phyloP scores from a whole-genome alignment of 1,284 basidiomycete species.

The Apiotrichum montevideense region DNA sequence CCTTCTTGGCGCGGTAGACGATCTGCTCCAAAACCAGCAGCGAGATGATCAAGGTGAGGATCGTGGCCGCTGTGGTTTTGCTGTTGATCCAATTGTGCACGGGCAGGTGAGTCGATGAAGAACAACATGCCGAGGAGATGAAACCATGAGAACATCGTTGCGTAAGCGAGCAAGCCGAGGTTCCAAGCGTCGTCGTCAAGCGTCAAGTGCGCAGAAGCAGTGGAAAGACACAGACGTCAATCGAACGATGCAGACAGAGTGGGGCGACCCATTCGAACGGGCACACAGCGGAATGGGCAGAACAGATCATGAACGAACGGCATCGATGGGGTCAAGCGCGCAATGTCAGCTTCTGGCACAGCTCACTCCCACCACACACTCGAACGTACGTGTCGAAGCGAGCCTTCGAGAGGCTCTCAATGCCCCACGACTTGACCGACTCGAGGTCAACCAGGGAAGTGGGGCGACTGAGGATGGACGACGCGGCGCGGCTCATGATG shows the following conservation, averaged over 20 bases:
- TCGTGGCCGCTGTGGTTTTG: conserved; percentile 41
- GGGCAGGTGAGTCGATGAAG: too few relatives aligned
- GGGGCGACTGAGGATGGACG: conserved; percentile 36
- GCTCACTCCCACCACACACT: neutral
- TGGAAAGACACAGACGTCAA: neutral
- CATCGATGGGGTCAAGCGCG: too few relatives aligned
- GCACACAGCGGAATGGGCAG: too few relatives aligned
- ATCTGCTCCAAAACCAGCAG: conserved; percentile 55
- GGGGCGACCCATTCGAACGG: too few relatives aligned
- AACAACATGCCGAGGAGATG: too few relatives aligned
- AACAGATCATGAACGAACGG: too few relatives aligned
- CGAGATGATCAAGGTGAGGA: conserved; percentile 42
- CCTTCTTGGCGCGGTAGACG: conserved; percentile 80
- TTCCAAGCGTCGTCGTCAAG: too few relatives aligned
- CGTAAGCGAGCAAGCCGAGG: neutral
- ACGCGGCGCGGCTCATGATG: conserved; percentile 19
- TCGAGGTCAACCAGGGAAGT: conserved; percentile 36
- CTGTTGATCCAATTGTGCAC: conserved; percentile 13
- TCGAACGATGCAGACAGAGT: too few relatives aligned
- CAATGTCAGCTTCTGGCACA: neutral
- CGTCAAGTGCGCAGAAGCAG: too few relatives aligned
- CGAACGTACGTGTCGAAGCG: conserved; percentile 41
- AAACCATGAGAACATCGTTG: too few relatives aligned
- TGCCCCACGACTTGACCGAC: conserved; percentile 35
- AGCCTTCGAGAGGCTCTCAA: conserved; percentile 36